Conservation (phyloP, 306 rosid species). For the Rubus parviflorus region DNA sequence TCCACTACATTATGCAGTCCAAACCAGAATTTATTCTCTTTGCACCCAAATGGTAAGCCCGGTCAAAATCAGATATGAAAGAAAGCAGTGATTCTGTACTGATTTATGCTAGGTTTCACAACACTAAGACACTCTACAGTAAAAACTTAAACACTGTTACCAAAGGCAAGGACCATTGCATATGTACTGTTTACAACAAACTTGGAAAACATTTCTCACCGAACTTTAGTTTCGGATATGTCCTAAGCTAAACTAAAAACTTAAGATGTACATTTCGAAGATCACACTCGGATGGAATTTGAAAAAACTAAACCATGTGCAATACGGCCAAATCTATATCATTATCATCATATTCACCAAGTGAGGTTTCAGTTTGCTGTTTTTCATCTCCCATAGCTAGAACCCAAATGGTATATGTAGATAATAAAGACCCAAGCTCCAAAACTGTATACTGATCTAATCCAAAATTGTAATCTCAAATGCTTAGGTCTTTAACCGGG, state of each 20-base stretch:
- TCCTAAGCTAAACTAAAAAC: neutral
- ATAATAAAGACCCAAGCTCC: no score
- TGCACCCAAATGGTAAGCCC: no score
- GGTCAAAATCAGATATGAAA: neutral
- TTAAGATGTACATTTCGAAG: neutral
- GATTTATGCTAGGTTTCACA: no score
- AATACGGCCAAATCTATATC: neutral
- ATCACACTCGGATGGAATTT: neutral
- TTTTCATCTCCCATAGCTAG: no score
- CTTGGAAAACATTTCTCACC: neutral
- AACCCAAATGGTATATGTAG: no score
- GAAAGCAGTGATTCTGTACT: neutral
- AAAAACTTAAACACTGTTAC: neutral
- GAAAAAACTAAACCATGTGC: neutral
- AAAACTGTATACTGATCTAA: no score
- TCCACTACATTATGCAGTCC: neutral
- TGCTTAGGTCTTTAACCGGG: neutral
- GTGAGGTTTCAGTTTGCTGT: no score
- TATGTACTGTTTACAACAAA: neutral
- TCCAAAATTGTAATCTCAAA: neutral
- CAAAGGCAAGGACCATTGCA: neutral
- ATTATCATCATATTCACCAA: neutral
- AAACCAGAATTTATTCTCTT: no score
- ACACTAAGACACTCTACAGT: neutral
- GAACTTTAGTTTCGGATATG: neutral